phyloP scores from a whole-genome alignment of 169 alveolate species.

The Eimeria mitis region DNA sequence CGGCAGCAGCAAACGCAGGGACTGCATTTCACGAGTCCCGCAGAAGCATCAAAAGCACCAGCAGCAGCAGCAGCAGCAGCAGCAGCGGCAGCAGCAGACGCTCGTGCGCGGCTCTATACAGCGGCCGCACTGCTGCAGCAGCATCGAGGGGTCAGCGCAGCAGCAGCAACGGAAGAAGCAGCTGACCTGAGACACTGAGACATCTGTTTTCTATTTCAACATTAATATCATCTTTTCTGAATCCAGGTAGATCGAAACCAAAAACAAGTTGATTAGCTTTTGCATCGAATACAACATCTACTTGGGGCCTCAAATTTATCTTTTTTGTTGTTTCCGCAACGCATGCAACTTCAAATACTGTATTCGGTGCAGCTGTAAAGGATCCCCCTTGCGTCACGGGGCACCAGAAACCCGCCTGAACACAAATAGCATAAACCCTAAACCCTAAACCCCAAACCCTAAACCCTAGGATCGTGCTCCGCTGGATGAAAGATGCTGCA shows the following conservation, averaged over 20 bases:
- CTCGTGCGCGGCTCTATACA: too few species aligned
- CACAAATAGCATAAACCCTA: background rate
- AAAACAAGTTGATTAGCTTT: constrained; percentile 42
- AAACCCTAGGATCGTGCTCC: background rate
- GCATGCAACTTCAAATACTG: constrained; percentile 76
- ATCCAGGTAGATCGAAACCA: constrained; percentile 74
- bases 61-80: constrained; percentile 11
- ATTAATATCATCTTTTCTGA: constrained; percentile 48
- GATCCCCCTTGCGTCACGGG: constrained; percentile 56
- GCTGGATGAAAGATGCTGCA: background rate
- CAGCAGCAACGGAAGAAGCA: background rate
- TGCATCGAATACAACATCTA: constrained; percentile 59
- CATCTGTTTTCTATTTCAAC: constrained; percentile 73
- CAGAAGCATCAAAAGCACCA: background rate
- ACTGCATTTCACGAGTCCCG: background rate
- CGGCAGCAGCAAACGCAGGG: too few species aligned
- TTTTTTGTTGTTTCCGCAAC: constrained; percentile 54
- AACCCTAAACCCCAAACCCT: background rate
- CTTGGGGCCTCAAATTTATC: constrained; percentile 71
- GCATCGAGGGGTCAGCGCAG: background rate
- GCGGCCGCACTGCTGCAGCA: too few species aligned
- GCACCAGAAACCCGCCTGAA: constrained; percentile 79
- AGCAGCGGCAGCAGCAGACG: background rate
- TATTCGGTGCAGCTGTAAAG: constrained; percentile 74
- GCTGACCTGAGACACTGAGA: constrained; percentile 61